Percentiles rank a stretch among this genome's conserved stretches.
phyloP scores from a whole-genome alignment of 108 stramenopile species.

The Cyclotella distinguenda region DNA sequence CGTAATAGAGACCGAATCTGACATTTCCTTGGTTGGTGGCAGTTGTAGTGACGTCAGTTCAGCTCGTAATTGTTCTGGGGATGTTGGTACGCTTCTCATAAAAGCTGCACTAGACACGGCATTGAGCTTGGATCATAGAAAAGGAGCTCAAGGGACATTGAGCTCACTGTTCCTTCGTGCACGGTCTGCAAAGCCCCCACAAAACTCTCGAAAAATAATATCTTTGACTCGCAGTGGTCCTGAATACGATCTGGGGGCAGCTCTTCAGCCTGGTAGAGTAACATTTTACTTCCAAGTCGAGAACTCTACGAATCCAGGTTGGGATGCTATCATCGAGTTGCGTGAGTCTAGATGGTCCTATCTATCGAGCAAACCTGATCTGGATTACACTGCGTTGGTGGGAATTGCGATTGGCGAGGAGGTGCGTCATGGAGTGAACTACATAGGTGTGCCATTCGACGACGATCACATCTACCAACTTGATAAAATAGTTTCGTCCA shows the following conservation, averaged over 20 bases:
- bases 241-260: conserved; percentile 32
- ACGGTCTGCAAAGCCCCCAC: conserved; percentile 8
- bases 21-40: conserved; percentile 25
- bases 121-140: conserved; percentile 27
- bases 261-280: conserved; percentile 26
- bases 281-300: conserved; percentile 34
- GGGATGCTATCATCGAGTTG: conserved; percentile 48
- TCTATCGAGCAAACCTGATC: conserved; percentile 13
- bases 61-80: conserved; percentile 27
- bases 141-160: conserved; percentile 42
- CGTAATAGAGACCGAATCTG: conserved; percentile 14
- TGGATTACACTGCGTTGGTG: conserved; percentile 47
- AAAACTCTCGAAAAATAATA: conserved; percentile 15
- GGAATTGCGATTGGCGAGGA: conserved; percentile 55
- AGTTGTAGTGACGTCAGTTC: conserved; percentile 8
- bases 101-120: conserved; percentile 19
- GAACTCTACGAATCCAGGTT: conserved; percentile 19
- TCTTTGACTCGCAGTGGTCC: conserved; percentile 33
- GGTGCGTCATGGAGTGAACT: conserved; percentile 48
- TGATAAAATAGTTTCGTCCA: conserved; percentile 1
- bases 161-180: conserved; percentile 34
- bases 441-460: conserved; percentile 53
- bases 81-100: conserved; percentile 26
- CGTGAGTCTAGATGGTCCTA: conserved; percentile 43
- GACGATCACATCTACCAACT: conserved; percentile 28